Evolutionary conservation across 2,329 filamentous ascomycete species (phyloP).

Genomic region (Phyllosticta paracitricarpa): DNA sequence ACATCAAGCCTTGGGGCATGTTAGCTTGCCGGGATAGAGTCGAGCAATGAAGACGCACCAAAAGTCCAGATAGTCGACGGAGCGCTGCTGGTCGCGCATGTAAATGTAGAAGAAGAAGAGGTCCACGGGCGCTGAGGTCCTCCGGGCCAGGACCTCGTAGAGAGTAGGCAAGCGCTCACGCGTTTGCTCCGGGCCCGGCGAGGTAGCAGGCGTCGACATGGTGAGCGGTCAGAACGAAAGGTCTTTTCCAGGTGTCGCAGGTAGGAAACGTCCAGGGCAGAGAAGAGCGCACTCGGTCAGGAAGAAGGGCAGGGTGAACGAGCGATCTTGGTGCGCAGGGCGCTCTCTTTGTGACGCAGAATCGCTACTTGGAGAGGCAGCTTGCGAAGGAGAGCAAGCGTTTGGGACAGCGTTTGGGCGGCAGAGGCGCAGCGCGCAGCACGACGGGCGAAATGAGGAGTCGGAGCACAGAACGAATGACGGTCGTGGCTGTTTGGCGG

Average conservation of each 20-base stretch:
- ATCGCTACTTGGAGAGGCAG: not conserved
- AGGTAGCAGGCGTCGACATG: slow-evolving; percentile 8
- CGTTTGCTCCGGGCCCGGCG: slow-evolving; percentile 18
- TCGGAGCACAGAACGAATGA: slow-evolving; percentile 10
- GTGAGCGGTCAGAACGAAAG: not conserved
- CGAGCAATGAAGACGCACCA: slow-evolving; percentile 54
- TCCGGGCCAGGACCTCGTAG: slow-evolving; percentile 88
- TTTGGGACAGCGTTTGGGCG: not conserved
- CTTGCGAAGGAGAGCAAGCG: not conserved
- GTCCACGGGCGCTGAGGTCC: slow-evolving; percentile 91
- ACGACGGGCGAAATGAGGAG: slow-evolving; percentile 9
- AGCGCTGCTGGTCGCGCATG: slow-evolving; percentile 97
- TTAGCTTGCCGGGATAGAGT: not conserved
- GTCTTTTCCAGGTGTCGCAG: not conserved
- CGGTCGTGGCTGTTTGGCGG: slow-evolving; percentile 6
- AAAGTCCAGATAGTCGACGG: slow-evolving; percentile 96
- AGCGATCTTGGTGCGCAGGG: not conserved
- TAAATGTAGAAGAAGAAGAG: slow-evolving; percentile 99
- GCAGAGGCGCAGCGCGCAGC: not conserved
- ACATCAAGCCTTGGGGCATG: slow-evolving; percentile 78
- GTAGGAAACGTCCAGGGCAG: not conserved
- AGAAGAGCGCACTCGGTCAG: not conserved
- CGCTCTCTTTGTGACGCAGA: not conserved
- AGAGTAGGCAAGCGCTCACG: slow-evolving; percentile 87
- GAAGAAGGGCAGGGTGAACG: not conserved